Evolutionary conservation across 257 asterid species (phyloP).

Genomic region (Rhazya stricta): DNA sequence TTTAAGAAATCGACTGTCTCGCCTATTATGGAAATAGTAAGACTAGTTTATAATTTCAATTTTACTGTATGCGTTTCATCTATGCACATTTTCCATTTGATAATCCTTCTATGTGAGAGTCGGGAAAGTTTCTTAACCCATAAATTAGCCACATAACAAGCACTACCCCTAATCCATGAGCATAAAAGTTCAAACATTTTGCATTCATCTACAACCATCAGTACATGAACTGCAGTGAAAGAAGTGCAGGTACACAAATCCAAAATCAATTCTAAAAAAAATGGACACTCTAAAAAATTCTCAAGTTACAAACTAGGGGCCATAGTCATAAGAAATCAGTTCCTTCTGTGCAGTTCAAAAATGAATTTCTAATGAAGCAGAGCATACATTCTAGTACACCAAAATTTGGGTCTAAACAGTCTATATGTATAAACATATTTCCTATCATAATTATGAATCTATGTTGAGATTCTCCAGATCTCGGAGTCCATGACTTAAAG

Average conservation of each 20-base stretch:
- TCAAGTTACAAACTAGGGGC: background rate
- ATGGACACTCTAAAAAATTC: background rate
- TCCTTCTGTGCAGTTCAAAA: background rate
- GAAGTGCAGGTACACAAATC: background rate
- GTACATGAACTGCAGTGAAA: background rate
- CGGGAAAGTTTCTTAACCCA: background rate
- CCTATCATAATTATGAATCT: slow-evolving; percentile 29
- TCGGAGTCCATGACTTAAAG: slow-evolving; percentile 56
- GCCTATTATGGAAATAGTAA: no score
- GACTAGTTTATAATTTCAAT: background rate
- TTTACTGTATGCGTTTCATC: background rate
- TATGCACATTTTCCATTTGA: background rate
- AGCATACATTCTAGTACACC: background rate
- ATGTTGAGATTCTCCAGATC: slow-evolving; percentile 58
- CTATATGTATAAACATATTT: background rate
- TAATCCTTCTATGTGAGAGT: background rate
- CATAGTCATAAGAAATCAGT: background rate
- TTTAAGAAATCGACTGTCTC: background rate
- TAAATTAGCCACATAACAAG: background rate
- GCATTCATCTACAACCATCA: background rate
- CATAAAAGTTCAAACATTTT: background rate
- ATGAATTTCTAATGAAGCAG: background rate
- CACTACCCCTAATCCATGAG: background rate
- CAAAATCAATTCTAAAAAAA: background rate
- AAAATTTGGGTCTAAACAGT: background rate